Conservation (phyloP, 306 rosid genomes). For the Potentilla sterilis region DNA sequence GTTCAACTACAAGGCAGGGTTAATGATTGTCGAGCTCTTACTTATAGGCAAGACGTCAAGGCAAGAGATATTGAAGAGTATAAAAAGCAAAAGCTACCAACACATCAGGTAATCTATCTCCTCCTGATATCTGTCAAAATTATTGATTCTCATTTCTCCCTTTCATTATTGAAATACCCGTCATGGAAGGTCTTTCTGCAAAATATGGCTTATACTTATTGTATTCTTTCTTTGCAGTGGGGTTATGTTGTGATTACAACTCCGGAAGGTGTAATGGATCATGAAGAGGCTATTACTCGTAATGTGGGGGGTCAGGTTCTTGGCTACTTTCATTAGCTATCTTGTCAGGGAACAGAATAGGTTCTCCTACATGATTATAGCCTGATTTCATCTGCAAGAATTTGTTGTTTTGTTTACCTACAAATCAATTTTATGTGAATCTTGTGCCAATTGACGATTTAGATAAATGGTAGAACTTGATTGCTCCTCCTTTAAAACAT, state of each 20-base stretch:
- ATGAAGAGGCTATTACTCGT: slow-evolving; percentile 71
- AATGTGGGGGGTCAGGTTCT: slow-evolving; percentile 84
- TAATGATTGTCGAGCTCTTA: slow-evolving; percentile 72
- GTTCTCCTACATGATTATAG: background rate
- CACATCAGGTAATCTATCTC: slow-evolving; percentile 61
- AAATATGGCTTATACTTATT: background rate
- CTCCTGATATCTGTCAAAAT: background rate
- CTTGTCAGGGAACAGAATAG: background rate
- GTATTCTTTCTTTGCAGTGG: slow-evolving; percentile 63
- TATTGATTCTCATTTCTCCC: background rate
- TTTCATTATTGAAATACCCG: background rate
- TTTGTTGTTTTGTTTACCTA: slow-evolving; percentile 3
- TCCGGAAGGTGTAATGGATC: slow-evolving; percentile 93
- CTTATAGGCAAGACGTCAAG: slow-evolving; percentile 68
- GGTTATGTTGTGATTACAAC: slow-evolving; percentile 93
- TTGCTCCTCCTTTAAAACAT: background rate
- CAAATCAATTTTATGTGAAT: background rate
- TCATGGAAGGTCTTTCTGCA: background rate
- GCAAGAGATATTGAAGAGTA: slow-evolving; percentile 72
- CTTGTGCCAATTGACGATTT: background rate
- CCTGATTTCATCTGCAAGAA: slow-evolving; percentile 3
- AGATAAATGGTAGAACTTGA: background rate
- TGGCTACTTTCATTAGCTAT: slow-evolving; percentile 66
- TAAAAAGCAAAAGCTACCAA: slow-evolving; percentile 62
- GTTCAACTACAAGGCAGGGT: slow-evolving; percentile 91